These are phyloP conservation scores for Mucor velutinosus DNA, from an alignment of 371 early-diverging fungal species.

Conservation along the genomic window DNA sequence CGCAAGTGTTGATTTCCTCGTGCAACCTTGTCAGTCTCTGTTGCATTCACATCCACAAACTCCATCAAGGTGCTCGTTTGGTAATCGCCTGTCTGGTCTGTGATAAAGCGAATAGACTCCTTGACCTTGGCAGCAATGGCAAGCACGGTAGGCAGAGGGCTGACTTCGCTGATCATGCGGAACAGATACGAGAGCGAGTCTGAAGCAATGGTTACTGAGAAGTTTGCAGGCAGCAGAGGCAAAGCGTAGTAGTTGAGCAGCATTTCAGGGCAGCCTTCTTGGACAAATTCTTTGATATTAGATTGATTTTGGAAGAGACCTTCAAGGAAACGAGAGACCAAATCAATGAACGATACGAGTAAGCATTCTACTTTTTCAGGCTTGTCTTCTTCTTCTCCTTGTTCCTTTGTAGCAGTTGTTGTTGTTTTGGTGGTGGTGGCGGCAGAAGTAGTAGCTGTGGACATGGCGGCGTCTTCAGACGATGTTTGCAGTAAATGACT, in stretches of 20 bases:
- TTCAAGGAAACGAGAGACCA: slow-evolving; percentile 74
- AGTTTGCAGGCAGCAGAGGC: slow-evolving; percentile 77
- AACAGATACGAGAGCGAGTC: slow-evolving; percentile 76
- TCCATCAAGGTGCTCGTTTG: slow-evolving; percentile 40
- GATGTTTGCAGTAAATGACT: slow-evolving; percentile 36
- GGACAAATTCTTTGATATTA: slow-evolving; percentile 76
- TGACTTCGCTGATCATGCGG: slow-evolving; percentile 70
- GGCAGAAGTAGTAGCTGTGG: background rate
- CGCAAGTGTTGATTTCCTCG: slow-evolving; percentile 60
- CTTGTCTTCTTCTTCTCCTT: slow-evolving; percentile 24
- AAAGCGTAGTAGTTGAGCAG: slow-evolving; percentile 67
- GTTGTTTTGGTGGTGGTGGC: background rate
- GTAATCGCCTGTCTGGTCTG: slow-evolving; percentile 28
- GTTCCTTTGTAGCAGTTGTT: background rate
- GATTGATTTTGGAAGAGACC: slow-evolving; percentile 81
- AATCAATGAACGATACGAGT: slow-evolving; percentile 39
- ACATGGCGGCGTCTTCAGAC: background rate
- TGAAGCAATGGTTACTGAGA: slow-evolving; percentile 67
- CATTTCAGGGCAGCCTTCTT: slow-evolving; percentile 67
- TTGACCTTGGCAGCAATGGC: slow-evolving; percentile 57
- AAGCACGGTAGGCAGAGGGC: slow-evolving; percentile 52
- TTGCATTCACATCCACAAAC: slow-evolving; percentile 56
- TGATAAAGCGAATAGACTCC: slow-evolving; percentile 43
- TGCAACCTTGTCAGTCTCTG: slow-evolving; percentile 47
- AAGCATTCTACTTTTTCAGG: slow-evolving; percentile 58